Base-by-base conservation (phyloP, 78 protist species). In the Kipferlia bialata region DNA sequence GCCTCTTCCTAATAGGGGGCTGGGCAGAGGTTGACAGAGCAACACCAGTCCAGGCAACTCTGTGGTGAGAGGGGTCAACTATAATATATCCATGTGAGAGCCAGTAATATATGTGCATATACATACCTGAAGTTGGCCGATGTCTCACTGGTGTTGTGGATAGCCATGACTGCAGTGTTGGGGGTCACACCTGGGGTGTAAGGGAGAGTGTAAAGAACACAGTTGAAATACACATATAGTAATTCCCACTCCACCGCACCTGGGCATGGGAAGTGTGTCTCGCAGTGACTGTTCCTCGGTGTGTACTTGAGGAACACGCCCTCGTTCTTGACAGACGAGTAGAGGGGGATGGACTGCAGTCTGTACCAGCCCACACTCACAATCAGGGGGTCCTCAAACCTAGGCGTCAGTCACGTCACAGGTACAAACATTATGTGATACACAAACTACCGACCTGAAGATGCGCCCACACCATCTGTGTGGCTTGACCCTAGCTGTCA, bases 381-480 rank as follows among this genome's bases (percentile, higher is more conserved):
- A 59, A 74, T 45, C 6, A 12, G n/a, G 12, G 78, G 78, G 51
- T 74, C 78, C n/a, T n/a, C n/a, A n/a, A n/a, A n/a, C n/a, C n/a
- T n/a, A n/a, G n/a, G n/a, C n/a, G n/a, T n/a, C n/a, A n/a, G n/a
- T n/a, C n/a, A n/a, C n/a, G n/a, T n/a, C n/a, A n/a, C n/a, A n/a
- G n/a, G n/a, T n/a, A n/a, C n/a, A n/a, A n/a, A n/a, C n/a, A n/a
- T n/a, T n/a, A n/a, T n/a, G n/a, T n/a, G n/a, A n/a, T n/a, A n/a
- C n/a, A n/a, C n/a, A n/a, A n/a, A n/a, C n/a, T n/a, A n/a, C n/a
- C n/a, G n/a, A n/a, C n/a, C n/a, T n/a, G n/a, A n/a, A n/a, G n/a
- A n/a, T n/a, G n/a, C n/a, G n/a, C n/a, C n/a, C n/a, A n/a, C n/a
- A n/a, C n/a, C n/a, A n/a, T n/a, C n/a, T n/a, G n/a, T n/a, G n/a